Percentiles rank a stretch among this genome's conserved stretches.
phyloP scores from a whole-genome alignment of 768 basidiomycete species.

The Russula lepida region DNA sequence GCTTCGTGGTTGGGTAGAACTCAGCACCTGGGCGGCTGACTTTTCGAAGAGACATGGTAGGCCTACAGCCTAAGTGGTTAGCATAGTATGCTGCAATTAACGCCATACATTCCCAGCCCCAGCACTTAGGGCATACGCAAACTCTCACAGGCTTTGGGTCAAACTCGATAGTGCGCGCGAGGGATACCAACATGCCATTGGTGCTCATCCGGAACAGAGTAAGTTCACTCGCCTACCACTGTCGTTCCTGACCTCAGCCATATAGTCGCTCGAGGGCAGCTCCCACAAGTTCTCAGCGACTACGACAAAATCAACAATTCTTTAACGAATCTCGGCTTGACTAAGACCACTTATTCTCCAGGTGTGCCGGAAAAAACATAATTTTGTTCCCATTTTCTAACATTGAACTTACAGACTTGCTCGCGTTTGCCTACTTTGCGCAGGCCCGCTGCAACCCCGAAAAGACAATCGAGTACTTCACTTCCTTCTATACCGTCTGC shows the following conservation, averaged over 20 bases:
- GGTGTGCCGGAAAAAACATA: constrained; percentile 35
- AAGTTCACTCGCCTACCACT: constrained; percentile 22
- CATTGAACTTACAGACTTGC: constrained; percentile 41
- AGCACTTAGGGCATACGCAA: constrained; percentile 36
- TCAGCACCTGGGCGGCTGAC: constrained; percentile 56
- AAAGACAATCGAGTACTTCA: constrained; percentile 56
- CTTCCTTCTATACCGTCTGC: constrained; percentile 45
- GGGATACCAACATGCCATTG: constrained; percentile 63
- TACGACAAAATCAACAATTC: constrained; percentile 32
- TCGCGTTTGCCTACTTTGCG: constrained; percentile 71
- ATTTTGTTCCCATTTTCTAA: background rate
- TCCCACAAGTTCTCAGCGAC: constrained; percentile 36
- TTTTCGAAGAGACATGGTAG: constrained; percentile 43
- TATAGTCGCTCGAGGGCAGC: constrained; percentile 48
- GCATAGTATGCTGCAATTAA: background rate
- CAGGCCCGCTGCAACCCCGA: constrained; percentile 76
- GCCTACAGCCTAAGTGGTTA: constrained; percentile 16
- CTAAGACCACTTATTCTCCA: constrained; percentile 53
- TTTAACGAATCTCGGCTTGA: constrained; percentile 53
- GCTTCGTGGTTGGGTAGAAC: constrained; percentile 75
- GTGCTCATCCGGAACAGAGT: constrained; percentile 76
- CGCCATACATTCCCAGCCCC: constrained; percentile 29
- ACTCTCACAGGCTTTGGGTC: constrained; percentile 37
- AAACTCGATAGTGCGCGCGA: constrained; percentile 54
- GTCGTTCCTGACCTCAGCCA: constrained; percentile 5